Conservation (phyloP, 345 rosid species). For the Abelmoschus esculentus region DNA sequence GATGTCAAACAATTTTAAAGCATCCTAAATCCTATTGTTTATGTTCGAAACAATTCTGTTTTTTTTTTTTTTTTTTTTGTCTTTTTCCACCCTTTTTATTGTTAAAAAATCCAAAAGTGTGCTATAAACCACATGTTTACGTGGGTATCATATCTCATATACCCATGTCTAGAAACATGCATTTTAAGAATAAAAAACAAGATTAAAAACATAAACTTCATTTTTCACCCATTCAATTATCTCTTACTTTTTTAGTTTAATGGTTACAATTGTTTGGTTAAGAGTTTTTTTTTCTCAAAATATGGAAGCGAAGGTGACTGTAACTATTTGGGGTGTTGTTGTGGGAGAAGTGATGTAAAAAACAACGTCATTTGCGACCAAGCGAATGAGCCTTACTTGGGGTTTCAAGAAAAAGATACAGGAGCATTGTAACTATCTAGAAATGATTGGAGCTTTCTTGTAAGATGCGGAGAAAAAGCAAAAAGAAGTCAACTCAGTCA, state of each 20-base stretch:
- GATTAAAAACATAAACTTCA: too few species aligned
- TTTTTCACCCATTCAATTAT: too few species aligned
- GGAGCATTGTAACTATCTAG: not conserved
- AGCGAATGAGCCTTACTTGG: not conserved
- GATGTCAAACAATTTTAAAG: constrained; percentile 72
- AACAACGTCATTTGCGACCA: not conserved
- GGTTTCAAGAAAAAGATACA: not conserved
- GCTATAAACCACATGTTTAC: too few species aligned
- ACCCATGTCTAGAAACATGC: too few species aligned
- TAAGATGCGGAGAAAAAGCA: not conserved
- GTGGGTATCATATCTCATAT: too few species aligned
- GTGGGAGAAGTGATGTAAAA: not conserved
- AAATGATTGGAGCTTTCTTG: not conserved
- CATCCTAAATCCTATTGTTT: constrained; percentile 50
- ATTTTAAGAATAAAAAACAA: too few species aligned
- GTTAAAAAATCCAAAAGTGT: too few species aligned
- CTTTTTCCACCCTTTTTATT: too few species aligned
- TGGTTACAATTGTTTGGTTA: too few species aligned
- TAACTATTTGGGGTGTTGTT: not conserved
- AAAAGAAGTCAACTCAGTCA: not conserved
- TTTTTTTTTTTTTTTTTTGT: too few species aligned
- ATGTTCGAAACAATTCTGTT: too few species aligned
- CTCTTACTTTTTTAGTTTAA: too few species aligned
- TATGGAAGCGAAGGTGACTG: not conserved
- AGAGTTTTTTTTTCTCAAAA: not conserved